Evolutionary conservation across 495 filamentous ascomycete species (phyloP), one percentile per base, ranked within the genome.

Genomic region (Tetracladium setigerum): DNA sequence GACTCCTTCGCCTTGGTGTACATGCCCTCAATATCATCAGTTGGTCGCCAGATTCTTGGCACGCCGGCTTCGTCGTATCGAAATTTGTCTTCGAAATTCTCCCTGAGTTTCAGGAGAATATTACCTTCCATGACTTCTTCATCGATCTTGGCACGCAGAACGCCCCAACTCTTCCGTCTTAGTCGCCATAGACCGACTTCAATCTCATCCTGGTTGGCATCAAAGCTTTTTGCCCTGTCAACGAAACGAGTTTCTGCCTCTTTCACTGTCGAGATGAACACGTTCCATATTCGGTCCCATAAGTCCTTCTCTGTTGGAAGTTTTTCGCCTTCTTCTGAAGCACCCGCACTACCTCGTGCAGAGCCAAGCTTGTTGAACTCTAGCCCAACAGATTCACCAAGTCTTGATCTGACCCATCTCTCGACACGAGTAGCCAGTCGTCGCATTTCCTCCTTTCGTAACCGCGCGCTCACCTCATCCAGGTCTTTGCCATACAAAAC

Each of bases 61-160:
- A 98, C 94, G 31, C 94, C 94, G 12, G 79, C 81, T 39, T 95
- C 90, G 53, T 98, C 94, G 57, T 98, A 98, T 46, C 92, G 86
- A 76, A 98, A 98, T 61, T 94, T 95, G 67, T 98, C 92, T 58
- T 98, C 92, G 54, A 98, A 98, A 65, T 96, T 97, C 67, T 98
- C 92, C 6, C 92, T 82, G 24, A 98, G 77, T 65, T 98, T 98
- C 49, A 98, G 76, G 7, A 98, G 68, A 43, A 98, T 76, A 61
- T 97, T 98, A 47, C 91, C 90, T 65, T 97, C 92, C 76, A 90
- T 91, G 64, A 97, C 88, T 63, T 98, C 92, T 62, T 98, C 92
- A 16, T 96, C 94, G 54, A 98, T 87, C 68, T 87, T 95, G 36
- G 86, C 82, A 27, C 84, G 76, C 46, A 98, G 69, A 7, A 89